phyloP scores from a whole-genome alignment of 306 rosid species.

The Abrus precatorius region DNA sequence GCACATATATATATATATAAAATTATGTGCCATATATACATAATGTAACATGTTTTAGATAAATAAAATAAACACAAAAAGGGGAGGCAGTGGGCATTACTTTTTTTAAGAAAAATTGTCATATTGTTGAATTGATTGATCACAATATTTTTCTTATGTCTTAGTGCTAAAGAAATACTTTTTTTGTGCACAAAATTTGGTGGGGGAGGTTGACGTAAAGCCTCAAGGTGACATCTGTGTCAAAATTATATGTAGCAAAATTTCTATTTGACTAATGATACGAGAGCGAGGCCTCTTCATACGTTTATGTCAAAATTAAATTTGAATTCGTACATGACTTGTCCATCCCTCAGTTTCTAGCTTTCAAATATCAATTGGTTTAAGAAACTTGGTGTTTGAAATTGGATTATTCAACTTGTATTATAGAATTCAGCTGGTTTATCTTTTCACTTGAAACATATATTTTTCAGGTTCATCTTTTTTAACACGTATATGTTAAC shows the following conservation, averaged over 20 bases:
- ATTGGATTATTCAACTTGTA: slow-evolving; percentile 12
- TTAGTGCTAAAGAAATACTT: slow-evolving; percentile 38
- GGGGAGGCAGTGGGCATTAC: neutral
- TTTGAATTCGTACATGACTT: slow-evolving; percentile 22
- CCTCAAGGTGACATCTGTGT: slow-evolving; percentile 49
- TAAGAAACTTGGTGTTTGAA: slow-evolving; percentile 45
- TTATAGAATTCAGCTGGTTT: neutral
- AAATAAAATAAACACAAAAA: neutral
- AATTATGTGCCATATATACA: no score
- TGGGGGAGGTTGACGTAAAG: slow-evolving; percentile 51
- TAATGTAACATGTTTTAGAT: neutral
- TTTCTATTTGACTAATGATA: slow-evolving; percentile 43
- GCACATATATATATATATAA: no score
- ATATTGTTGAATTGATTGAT: slow-evolving; percentile 41
- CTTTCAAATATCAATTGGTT: slow-evolving; percentile 41
- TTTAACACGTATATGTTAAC: neutral
- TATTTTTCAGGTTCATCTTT: neutral
- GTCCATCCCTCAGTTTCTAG: neutral
- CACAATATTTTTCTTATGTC: slow-evolving; percentile 29
- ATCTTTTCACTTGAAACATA: neutral
- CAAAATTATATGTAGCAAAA: slow-evolving; percentile 26
- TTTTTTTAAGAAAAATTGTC: slow-evolving; percentile 18
- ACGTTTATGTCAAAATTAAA: slow-evolving; percentile 24
- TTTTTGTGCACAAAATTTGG: slow-evolving; percentile 40
- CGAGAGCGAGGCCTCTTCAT: neutral